Conservation (phyloP, 768 basidiomycete genomes). For the Suillus bovinus region DNA sequence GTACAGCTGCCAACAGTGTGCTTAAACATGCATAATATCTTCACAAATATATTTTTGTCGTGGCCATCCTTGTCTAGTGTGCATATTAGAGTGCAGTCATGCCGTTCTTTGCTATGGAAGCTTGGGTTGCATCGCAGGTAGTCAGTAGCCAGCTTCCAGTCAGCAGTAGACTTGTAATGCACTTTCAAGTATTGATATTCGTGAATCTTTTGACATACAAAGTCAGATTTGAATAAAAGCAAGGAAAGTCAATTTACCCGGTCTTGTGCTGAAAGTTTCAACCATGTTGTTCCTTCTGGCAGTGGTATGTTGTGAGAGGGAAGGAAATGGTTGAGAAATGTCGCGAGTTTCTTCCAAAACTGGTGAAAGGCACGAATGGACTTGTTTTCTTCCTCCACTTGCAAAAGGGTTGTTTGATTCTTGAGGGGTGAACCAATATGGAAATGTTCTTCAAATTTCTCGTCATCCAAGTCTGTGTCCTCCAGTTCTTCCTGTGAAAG, state of each 20-base stretch:
- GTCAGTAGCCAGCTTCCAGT: background rate
- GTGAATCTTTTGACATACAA: background rate
- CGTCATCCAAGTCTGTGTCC: background rate
- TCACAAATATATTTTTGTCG: background rate
- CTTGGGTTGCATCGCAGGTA: slow-evolving; percentile 16
- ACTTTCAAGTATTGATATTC: slow-evolving; percentile 8
- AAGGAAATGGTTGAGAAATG: slow-evolving; percentile 6
- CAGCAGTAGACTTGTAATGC: background rate
- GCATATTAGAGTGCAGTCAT: slow-evolving; percentile 29
- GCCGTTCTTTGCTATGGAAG: slow-evolving; percentile 13
- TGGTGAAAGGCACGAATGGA: slow-evolving; percentile 3
- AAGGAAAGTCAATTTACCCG: background rate
- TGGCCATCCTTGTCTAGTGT: background rate
- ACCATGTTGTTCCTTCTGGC: background rate
- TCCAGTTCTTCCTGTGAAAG: background rate
- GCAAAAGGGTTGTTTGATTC: background rate
- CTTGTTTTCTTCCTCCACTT: slow-evolving; percentile 6
- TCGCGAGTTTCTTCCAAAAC: slow-evolving; percentile 6
- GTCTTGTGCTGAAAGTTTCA: background rate
- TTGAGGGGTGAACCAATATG: background rate
- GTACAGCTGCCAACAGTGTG: slow-evolving; percentile 3
- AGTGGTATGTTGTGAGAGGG: slow-evolving; percentile 6
- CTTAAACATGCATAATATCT: slow-evolving; percentile 21
- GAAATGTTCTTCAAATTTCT: background rate
- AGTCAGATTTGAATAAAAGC: background rate